Evolutionary conservation across 441 rosid genomes (phyloP).

Genomic region (Bocquillonia castaneifolia): DNA sequence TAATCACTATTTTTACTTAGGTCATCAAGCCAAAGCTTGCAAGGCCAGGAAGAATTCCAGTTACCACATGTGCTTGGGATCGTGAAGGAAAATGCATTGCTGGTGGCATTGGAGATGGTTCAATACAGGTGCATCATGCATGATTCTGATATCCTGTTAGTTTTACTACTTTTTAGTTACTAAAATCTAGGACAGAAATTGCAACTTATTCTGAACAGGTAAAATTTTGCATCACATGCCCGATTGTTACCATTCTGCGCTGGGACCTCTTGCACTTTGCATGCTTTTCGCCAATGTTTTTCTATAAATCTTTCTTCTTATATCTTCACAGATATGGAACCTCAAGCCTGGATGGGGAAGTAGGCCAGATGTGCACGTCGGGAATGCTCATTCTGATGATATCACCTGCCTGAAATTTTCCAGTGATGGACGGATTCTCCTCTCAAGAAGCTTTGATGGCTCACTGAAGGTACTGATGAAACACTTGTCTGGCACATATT

Average conservation of each 20-base stretch:
- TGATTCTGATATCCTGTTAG: conserved; percentile 15
- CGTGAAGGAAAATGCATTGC: conserved; percentile 82
- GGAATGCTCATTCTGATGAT: conserved; percentile 86
- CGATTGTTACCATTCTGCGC: background rate
- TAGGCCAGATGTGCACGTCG: conserved; percentile 77
- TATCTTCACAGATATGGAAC: conserved; percentile 66
- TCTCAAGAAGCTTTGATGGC: conserved; percentile 88
- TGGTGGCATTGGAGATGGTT: conserved; percentile 92
- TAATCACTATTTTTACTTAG: conserved; percentile 34
- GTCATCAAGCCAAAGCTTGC: conserved; percentile 98
- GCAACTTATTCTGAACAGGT: background rate
- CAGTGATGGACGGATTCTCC: conserved; percentile 63
- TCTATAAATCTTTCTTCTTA: background rate
- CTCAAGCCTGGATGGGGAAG: conserved; percentile 99
- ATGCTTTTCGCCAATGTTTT: background rate
- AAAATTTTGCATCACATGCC: background rate
- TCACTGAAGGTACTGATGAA: conserved; percentile 65
- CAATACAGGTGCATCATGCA: conserved; percentile 68
- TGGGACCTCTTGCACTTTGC: background rate
- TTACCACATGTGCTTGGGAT: conserved; percentile 94
- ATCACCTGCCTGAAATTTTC: conserved; percentile 91
- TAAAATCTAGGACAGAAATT: conserved; percentile 2
- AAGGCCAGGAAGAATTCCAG: conserved; percentile 93
- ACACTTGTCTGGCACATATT: conserved; percentile 10
- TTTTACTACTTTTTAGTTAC: background rate